Base-by-base conservation (phyloP, 2,329 filamentous ascomycete genomes). In the Ophiosphaerella narmari region DNA sequence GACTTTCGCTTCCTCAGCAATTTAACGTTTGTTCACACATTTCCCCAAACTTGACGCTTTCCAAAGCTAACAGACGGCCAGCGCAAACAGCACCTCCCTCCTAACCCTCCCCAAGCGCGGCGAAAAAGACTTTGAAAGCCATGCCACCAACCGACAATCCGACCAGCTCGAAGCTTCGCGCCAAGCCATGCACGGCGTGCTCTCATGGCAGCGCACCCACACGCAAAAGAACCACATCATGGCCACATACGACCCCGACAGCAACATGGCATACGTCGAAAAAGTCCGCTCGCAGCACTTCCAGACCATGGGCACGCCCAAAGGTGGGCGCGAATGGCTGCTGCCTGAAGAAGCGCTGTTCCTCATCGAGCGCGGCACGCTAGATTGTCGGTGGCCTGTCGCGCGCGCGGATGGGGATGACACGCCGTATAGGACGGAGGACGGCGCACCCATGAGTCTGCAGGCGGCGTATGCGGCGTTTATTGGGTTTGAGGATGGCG, bases 71-170 rank as follows among this genome's bases (percentile, higher is more conserved):
- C 48, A 50, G 18, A 11, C 13, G 29, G 6, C n/a, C 49, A 36
- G 44, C 46, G 69, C 65, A 32, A 50, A 55, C 35, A 52, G 61
- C 38, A 59, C 54, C 40, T 58, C 63, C 44, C 51, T 54, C n/a
- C 63, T 76, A 77, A 84, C 85, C 62, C 82, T 92, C 9, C 91
- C 96, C 32, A 91, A 93, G 59, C 90, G 91, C 57, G 94, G 94
- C 53, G 91, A 96, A 72, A 99, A 99, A 74, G 94, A 99, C 76
- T 99, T 97, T 72, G 94, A 97, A 75, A 87, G 89, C 24, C 91
- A 97, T 74, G 89, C 90, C 40, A 97, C 94, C 2, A 83, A 84
- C 29, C 85, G 89, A 29, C 94, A 99, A 74, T 85, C 87, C 58
- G 81, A 83, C 48, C 84, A 87, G 7, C 85, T 99, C 43, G 88